Evolutionary conservation across 768 basidiomycete genomes (phyloP), one percentile per base, ranked within the genome.

Genomic region (Suillus placidus): DNA sequence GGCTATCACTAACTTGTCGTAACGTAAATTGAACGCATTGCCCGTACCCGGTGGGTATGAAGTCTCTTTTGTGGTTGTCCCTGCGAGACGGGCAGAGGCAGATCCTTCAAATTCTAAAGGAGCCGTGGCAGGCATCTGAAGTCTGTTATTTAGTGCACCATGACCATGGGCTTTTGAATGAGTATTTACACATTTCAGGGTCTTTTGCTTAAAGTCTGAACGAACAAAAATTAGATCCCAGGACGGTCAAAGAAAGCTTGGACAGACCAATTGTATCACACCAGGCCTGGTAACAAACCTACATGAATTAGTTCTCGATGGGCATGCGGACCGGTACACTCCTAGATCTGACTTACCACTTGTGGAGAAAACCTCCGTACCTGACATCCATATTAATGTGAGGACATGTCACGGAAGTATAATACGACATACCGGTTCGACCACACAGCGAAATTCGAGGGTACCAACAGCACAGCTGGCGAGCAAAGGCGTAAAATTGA

Each of bases 1-100:
- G 8, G 92, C 88, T 57, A 96, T 87, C 63, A 95, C 86, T 14
- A 95, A 83, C 73, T 91, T 93, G 76, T 95, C 93, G 71, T 91
- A 95, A 23, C 78, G 76, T 52, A 94, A 58, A 10, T 82, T 80
- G 74, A 92, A 94, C 9, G 82, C 76, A 35, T 79, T 74, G 8
- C 73, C 72, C 1, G 68, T 68, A 0, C 66, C 73, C 4, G 70
- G 3, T 2, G 23, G 72, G 60, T 67, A 68, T 57, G 66, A 71
- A 47, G 64, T 54, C 38, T 70, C 67, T 4, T 70, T 55, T 30
- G 74, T 66, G 47, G 72, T 69, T 14, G 55, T 49, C 9, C 70
- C 71, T 26, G 61, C 66, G 54, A 54, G 56, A 16, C 43, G 67
- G 13, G 64, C 64, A 16, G 70, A 60, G 26, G 58, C 8, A 14